These are phyloP conservation scores for Cyberlindnera mycetangii DNA, from an alignment of 805 yeast species.

Conservation along the genomic window DNA sequence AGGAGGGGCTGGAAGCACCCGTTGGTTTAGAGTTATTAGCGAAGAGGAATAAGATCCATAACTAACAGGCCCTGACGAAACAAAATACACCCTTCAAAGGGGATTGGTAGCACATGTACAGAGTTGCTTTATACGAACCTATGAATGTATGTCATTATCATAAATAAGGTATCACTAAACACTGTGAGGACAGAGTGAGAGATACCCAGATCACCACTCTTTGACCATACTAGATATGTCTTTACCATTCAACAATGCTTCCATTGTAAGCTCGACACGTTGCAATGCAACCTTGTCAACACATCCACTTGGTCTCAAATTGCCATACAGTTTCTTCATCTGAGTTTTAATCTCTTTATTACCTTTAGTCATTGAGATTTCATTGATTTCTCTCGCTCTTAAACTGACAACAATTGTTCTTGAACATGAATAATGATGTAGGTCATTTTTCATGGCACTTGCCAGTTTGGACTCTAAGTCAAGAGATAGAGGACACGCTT, in stretches of 20 bases:
- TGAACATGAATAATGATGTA: conserved; percentile 25
- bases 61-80: too few species aligned
- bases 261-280: conserved; percentile 15
- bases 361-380: conserved; percentile 22
- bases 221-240: conserved; percentile 7
- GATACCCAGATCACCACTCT: conserved; percentile 8
- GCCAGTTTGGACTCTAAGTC: conserved; percentile 49
- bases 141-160: background rate
- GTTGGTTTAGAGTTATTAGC: conserved; percentile 5
- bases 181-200: too few species aligned
- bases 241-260: conserved; percentile 8
- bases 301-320: conserved; percentile 9
- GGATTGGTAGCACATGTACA: background rate
- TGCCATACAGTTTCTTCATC: conserved; percentile 14
- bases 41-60: background rate
- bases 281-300: conserved; percentile 9
- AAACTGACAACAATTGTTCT: conserved; percentile 34
- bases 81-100: background rate
- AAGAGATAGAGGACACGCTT: conserved; percentile 50
- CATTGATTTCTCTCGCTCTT: conserved; percentile 37
- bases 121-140: background rate
- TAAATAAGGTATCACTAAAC: background rate
- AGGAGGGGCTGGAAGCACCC: conserved; percentile 12
- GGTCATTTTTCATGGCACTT: conserved; percentile 51
- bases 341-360: conserved; percentile 9